Evolutionary conservation across 2,329 filamentous ascomycete genomes (phyloP).

Genomic region (Diaporthe citri): DNA sequence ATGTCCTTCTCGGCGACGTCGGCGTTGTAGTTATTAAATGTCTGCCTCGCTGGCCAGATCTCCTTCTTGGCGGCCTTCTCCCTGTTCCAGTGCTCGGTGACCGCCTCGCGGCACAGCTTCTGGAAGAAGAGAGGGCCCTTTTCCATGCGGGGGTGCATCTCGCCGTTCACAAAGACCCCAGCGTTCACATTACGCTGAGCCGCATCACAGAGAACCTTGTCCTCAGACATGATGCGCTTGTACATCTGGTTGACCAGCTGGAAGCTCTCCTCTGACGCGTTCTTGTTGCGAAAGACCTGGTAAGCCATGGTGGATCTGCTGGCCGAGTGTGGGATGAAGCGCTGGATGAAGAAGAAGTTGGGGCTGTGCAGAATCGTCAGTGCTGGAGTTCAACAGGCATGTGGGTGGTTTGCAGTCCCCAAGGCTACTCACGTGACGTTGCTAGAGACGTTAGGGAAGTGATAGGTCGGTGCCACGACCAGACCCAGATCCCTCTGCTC

Average conservation of each 20-base stretch:
- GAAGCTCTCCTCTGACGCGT: slow-evolving; percentile 71
- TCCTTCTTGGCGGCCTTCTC: slow-evolving; percentile 43
- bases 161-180: slow-evolving; percentile 72
- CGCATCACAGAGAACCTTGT: slow-evolving; percentile 71
- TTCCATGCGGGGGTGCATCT: slow-evolving; percentile 72
- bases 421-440: slow-evolving; percentile 60
- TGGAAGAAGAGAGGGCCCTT: slow-evolving; percentile 67
- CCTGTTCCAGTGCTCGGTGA: slow-evolving; percentile 47
- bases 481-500: slow-evolving; percentile 63
- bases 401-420: slow-evolving; percentile 30
- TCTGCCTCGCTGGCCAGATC: slow-evolving; percentile 51
- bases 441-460: slow-evolving; percentile 64
- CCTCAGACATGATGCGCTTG: slow-evolving; percentile 73
- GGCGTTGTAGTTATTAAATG: slow-evolving; percentile 31
- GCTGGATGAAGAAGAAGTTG: slow-evolving; percentile 75
- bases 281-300: slow-evolving; percentile 73
- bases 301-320: slow-evolving; percentile 69
- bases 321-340: slow-evolving; percentile 68
- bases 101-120: slow-evolving; percentile 44
- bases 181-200: slow-evolving; percentile 72
- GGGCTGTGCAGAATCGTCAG: slow-evolving; percentile 52
- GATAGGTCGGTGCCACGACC: slow-evolving; percentile 60
- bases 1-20: slow-evolving; percentile 28
- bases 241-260: slow-evolving; percentile 69
- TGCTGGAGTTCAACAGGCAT: no score